Evolutionary conservation across 345 rosid genomes (phyloP).

Genomic region (Lumnitzera littorea): DNA sequence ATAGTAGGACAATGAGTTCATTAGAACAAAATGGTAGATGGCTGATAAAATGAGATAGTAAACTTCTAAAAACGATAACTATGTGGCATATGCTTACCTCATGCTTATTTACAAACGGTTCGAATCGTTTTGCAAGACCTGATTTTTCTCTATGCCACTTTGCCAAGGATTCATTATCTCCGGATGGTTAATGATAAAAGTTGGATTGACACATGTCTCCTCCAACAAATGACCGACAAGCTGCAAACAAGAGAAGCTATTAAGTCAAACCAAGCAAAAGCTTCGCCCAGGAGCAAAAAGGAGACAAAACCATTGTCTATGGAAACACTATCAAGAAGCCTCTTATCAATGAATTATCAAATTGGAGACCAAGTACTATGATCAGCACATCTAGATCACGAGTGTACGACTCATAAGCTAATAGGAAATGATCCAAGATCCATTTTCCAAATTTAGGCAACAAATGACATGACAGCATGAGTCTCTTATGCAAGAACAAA

Average conservation of each 20-base stretch:
- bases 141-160: conserved; percentile 73
- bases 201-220: conserved; percentile 84
- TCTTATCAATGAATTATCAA: no score
- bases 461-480: no score
- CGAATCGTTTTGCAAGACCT: conserved; percentile 86
- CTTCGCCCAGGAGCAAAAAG: no score
- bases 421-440: no score
- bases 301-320: no score
- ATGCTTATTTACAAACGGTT: conserved; percentile 81
- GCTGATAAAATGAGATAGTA: neutral
- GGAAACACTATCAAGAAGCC: no score
- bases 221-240: conserved; percentile 95
- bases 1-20: neutral
- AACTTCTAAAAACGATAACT: neutral
- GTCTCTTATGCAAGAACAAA: no score
- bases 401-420: no score
- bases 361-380: no score
- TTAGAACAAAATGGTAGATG: neutral
- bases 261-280: conserved; percentile 2
- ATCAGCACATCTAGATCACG: no score
- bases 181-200: conserved; percentile 89
- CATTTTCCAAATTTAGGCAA: no score
- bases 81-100: conserved; percentile 38
- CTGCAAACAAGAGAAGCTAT: conserved; percentile 29
- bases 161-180: conserved; percentile 86